A percentile compares a stretch with the other conserved stretches of the same genome.
Evolutionary conservation across 176 grass and related monocot genomes (phyloP).

Genomic region (Oryza meridionalis): DNA sequence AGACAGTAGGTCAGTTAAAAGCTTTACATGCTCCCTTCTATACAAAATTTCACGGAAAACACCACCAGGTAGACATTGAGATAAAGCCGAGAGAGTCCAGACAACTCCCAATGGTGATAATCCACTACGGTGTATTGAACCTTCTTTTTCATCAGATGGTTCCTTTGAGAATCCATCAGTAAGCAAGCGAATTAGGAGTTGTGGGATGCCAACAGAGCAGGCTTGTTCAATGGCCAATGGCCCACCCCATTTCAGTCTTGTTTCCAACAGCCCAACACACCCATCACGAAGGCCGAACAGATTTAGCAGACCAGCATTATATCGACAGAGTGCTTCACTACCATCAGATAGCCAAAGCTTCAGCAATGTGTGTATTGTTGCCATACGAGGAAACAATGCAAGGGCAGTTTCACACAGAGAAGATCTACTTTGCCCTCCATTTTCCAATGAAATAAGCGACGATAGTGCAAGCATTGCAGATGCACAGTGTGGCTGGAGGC

Average conservation of each 20-base stretch:
- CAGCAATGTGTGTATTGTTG: slow-evolving; percentile 74
- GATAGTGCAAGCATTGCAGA: slow-evolving; percentile 75
- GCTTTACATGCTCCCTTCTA: slow-evolving; percentile 70
- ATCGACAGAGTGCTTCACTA: slow-evolving; percentile 64
- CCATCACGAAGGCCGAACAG: slow-evolving; percentile 81
- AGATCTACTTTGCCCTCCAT: slow-evolving; percentile 53
- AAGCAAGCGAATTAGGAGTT: slow-evolving; percentile 76
- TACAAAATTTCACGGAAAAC: slow-evolving; percentile 87
- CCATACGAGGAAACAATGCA: slow-evolving; percentile 91
- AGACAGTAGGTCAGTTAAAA: slow-evolving; percentile 68
- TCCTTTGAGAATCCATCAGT: slow-evolving; percentile 60
- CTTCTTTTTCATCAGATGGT: slow-evolving; percentile 50
- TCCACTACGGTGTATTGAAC: slow-evolving; percentile 54
- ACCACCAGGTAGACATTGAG: slow-evolving; percentile 72
- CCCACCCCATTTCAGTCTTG: slow-evolving; percentile 79
- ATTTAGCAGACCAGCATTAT: slow-evolving; percentile 73
- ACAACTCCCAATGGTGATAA: slow-evolving; percentile 80
- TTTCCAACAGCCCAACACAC: slow-evolving; percentile 75
- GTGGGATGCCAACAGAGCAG: slow-evolving; percentile 82
- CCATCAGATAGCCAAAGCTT: slow-evolving; percentile 88
- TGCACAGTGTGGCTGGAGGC: slow-evolving; percentile 75
- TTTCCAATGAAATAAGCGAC: slow-evolving; percentile 73
- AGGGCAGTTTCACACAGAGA: slow-evolving; percentile 71
- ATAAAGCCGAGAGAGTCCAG: slow-evolving; percentile 77
- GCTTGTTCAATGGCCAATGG: slow-evolving; percentile 91